Evolutionary conservation across 768 basidiomycete genomes (phyloP).

Genomic region (Tricholoma bakamatsutake): DNA sequence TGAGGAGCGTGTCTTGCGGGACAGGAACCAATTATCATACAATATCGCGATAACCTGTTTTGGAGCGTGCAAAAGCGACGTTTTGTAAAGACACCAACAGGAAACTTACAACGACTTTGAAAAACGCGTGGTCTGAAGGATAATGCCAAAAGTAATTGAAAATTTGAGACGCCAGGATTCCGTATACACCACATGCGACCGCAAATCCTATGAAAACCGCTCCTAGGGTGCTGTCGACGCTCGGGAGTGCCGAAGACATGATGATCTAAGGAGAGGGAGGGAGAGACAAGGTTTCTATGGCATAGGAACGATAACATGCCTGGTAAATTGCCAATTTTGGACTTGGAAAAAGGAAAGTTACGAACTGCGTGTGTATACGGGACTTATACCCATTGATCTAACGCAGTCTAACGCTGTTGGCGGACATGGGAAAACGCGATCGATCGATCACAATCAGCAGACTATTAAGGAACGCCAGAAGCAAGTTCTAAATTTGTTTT

Average conservation of each 20-base stretch:
- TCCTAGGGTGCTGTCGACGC: constrained; percentile 48
- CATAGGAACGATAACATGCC: not conserved
- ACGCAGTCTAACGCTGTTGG: too few species aligned
- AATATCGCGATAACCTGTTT: constrained; percentile 33
- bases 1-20: not conserved
- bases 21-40: constrained; percentile 8
- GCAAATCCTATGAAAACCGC: constrained; percentile 57
- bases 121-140: constrained; percentile 43
- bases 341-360: too few species aligned
- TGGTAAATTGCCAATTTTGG: not conserved
- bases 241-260: constrained; percentile 6
- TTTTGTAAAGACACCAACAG: not conserved
- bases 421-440: too few species aligned
- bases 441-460: not conserved
- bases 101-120: constrained; percentile 46
- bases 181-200: constrained; percentile 46
- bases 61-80: not conserved
- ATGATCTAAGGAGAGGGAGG: not conserved
- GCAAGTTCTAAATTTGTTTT: too few species aligned
- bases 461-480: not conserved
- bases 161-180: constrained; percentile 47
- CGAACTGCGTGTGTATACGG: not conserved
- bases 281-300: not conserved
- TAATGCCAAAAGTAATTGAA: constrained; percentile 52
- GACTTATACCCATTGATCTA: not conserved